phyloP scores from a whole-genome alignment of 805 yeast genomes.

The Debaryomyces maramus region DNA sequence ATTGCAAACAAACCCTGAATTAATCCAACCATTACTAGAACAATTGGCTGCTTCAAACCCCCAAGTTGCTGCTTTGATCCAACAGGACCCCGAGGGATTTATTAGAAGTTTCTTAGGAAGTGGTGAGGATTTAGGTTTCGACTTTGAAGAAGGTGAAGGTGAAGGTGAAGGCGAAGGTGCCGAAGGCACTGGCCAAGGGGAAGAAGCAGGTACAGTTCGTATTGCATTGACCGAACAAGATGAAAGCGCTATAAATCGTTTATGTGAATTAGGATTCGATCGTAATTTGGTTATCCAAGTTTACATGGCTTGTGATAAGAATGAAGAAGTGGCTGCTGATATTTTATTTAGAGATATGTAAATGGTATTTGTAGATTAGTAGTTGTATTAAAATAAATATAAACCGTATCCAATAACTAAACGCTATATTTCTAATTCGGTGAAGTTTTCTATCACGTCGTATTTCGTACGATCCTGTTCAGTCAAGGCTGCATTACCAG shows the following conservation, averaged over 20 bases:
- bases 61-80: conserved; percentile 76
- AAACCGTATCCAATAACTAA: not conserved
- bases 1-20: conserved; percentile 82
- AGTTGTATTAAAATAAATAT: conserved; percentile 1
- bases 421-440: conserved; percentile 8
- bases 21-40: conserved; percentile 79
- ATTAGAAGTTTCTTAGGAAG: conserved; percentile 68
- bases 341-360: conserved; percentile 62
- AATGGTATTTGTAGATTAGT: conserved; percentile 14
- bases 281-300: conserved; percentile 86
- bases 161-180: conserved; percentile 37
- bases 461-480: conserved; percentile 28
- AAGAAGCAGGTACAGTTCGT: conserved; percentile 42
- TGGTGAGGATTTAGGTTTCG: conserved; percentile 48
- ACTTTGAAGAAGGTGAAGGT: conserved; percentile 36
- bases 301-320: conserved; percentile 95
- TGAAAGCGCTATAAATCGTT: conserved; percentile 82
- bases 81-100: conserved; percentile 87
- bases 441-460: conserved; percentile 20
- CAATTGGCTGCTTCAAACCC: conserved; percentile 82
- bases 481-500: conserved; percentile 65
- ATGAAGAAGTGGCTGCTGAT: conserved; percentile 96
- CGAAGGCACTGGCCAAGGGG: conserved; percentile 38
- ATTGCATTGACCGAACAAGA: conserved; percentile 77
- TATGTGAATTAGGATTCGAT: conserved; percentile 92